Conservation (phyloP, 2,329 filamentous ascomycete genomes). For the Beauveria sp. region DNA sequence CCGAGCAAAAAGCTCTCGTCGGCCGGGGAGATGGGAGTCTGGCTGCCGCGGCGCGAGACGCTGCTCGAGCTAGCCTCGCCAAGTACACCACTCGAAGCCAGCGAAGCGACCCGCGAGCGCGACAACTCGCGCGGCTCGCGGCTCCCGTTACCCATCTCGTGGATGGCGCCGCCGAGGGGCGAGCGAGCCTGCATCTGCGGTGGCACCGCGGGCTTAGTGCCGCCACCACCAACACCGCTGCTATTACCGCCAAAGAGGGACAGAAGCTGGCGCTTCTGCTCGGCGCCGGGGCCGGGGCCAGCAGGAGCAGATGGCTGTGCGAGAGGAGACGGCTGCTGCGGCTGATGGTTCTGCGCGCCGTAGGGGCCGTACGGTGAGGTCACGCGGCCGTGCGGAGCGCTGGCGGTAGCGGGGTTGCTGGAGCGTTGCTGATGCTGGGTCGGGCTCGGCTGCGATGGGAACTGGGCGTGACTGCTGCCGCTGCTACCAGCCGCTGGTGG, state of each 20-base stretch:
- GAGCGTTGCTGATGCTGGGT: neutral
- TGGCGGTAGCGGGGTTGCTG: neutral
- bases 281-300: constrained; percentile 19
- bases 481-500: neutral
- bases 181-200: constrained; percentile 3
- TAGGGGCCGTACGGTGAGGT: neutral
- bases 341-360: neutral
- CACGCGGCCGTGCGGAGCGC: neutral
- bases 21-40: constrained; percentile 55
- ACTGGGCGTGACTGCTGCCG: constrained; percentile 24
- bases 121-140: constrained; percentile 14
- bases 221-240: neutral
- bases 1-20: constrained; percentile 70
- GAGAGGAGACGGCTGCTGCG: constrained; percentile 14
- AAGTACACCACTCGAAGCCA: constrained; percentile 27
- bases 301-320: neutral
- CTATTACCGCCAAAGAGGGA: constrained; percentile 48
- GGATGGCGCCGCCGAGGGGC: constrained; percentile 2
- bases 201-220: neutral
- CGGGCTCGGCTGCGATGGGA: constrained; percentile 15
- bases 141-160: constrained; percentile 12
- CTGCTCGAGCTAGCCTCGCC: constrained; percentile 23
- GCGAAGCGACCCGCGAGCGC: constrained; percentile 34
- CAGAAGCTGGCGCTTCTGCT: constrained; percentile 41
- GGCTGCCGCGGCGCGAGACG: constrained; percentile 36